Conservation (phyloP, 192 early-diverging fungal species). For the Coemansia biformis region DNA sequence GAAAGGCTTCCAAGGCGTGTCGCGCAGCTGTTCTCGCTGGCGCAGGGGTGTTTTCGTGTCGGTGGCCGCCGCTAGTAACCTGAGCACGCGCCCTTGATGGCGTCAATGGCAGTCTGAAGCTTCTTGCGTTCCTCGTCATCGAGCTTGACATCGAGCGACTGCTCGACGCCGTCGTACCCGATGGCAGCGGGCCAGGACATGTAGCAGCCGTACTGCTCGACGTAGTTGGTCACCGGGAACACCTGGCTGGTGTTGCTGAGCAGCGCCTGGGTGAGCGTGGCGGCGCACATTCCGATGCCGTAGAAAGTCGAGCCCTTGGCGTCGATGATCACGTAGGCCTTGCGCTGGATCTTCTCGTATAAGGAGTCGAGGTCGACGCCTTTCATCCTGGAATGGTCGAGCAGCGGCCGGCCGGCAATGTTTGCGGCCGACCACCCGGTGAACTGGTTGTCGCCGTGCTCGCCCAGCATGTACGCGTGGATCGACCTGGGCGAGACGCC, state of each 20-base stretch:
- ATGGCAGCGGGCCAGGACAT: slow-evolving; percentile 75
- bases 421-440: slow-evolving; percentile 71
- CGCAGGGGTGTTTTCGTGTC: too few species aligned
- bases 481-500: slow-evolving; percentile 66
- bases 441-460: slow-evolving; percentile 85
- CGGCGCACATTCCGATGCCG: slow-evolving; percentile 77
- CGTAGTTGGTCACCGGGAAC: slow-evolving; percentile 65
- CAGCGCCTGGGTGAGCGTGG: slow-evolving; percentile 61
- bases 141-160: slow-evolving; percentile 64
- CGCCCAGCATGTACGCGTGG: slow-evolving; percentile 77
- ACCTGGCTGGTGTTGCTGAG: slow-evolving; percentile 66
- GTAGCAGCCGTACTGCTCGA: slow-evolving; percentile 58
- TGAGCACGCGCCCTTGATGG: slow-evolving; percentile 54
- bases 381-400: slow-evolving; percentile 60
- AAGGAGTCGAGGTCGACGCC: slow-evolving; percentile 53
- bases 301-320: slow-evolving; percentile 82
- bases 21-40: too few species aligned
- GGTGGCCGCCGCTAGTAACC: slow-evolving; percentile 26
- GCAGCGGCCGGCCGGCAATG: slow-evolving; percentile 64
- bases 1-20: too few species aligned
- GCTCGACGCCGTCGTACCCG: slow-evolving; percentile 65
- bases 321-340: slow-evolving; percentile 80
- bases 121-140: slow-evolving; percentile 55
- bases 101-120: slow-evolving; percentile 51
- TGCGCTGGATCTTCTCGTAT: slow-evolving; percentile 58